Conservation (phyloP, 1,284 basidiomycete species). For the Mycena sp. region DNA sequence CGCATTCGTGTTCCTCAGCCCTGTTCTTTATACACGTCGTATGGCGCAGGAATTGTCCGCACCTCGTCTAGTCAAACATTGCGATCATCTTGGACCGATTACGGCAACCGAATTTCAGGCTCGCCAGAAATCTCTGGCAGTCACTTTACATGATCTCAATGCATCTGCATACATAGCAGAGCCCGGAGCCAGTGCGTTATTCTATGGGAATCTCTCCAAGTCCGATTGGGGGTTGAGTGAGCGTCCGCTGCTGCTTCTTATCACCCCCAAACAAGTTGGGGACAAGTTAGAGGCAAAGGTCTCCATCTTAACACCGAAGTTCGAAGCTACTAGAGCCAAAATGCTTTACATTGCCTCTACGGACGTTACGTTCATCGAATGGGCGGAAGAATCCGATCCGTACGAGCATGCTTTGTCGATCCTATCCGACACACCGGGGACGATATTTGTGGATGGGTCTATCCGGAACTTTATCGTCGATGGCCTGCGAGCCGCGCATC, state of each 20-base stretch:
- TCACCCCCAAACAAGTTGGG: conserved; percentile 54
- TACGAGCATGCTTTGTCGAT: conserved; percentile 63
- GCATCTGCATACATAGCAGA: conserved; percentile 78
- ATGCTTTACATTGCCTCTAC: conserved; percentile 61
- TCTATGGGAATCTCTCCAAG: conserved; percentile 76
- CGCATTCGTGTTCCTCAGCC: background rate
- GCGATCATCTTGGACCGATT: conserved; percentile 61
- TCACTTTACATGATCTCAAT: conserved; percentile 56
- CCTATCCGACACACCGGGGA: conserved; percentile 47
- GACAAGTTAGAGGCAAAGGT: conserved; percentile 53
- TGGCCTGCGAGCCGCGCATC: conserved; percentile 60
- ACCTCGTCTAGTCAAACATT: conserved; percentile 48
- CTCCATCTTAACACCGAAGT: conserved; percentile 77
- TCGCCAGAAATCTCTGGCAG: conserved; percentile 64
- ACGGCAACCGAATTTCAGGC: conserved; percentile 54
- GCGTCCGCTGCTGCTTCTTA: conserved; percentile 77
- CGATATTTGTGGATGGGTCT: conserved; percentile 70
- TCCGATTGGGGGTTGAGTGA: conserved; percentile 78
- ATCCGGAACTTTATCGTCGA: conserved; percentile 71
- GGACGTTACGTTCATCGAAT: conserved; percentile 65
- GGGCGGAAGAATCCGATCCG: conserved; percentile 80
- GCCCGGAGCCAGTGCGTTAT: conserved; percentile 76
- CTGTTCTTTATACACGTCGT: background rate
- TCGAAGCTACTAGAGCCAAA: conserved; percentile 79
- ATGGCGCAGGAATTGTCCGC: too few species aligned